These are phyloP conservation scores for Trichoderma sp. DNA, from an alignment of 2,329 filamentous ascomycete genomes.

Conservation along the genomic window DNA sequence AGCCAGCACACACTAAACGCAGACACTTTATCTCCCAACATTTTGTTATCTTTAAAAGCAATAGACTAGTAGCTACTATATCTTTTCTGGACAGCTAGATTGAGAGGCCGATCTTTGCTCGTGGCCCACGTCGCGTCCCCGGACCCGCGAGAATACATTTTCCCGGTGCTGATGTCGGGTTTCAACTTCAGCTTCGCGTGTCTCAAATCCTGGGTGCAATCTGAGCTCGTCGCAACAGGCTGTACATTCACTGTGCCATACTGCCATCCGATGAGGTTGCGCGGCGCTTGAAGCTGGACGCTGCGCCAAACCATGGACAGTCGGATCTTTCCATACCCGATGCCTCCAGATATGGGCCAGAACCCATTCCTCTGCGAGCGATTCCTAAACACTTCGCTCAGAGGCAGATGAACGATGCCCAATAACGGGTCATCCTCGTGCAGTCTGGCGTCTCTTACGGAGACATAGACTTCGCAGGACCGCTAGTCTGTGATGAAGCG, in stretches of 20 bases:
- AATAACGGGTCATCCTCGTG: conserved; percentile 68
- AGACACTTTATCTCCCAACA: conserved; percentile 32
- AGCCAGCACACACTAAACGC: conserved; percentile 67
- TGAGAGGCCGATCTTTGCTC: conserved; percentile 42
- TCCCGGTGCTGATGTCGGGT: conserved; percentile 55
- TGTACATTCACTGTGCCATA: conserved; percentile 66
- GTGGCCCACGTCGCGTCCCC: conserved; percentile 51
- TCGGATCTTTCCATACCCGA: conserved; percentile 67
- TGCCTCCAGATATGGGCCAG: conserved; percentile 66
- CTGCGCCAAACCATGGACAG: conserved; percentile 73
- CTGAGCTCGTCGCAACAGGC: conserved; percentile 43
- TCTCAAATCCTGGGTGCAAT: conserved; percentile 46
- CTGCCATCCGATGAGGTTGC: conserved; percentile 63
- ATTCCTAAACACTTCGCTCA: conserved; percentile 59
- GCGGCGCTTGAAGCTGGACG: conserved; percentile 59
- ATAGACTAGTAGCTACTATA: conserved; percentile 56
- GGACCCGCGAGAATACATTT: conserved; percentile 49
- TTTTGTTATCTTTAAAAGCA: conserved; percentile 43
- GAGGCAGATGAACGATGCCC: conserved; percentile 66
- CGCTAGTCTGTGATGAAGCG: conserved; percentile 67
- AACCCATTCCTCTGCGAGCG: conserved; percentile 62
- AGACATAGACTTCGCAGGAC: conserved; percentile 63
- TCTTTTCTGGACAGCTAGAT: conserved; percentile 57
- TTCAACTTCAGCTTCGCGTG: conserved; percentile 54
- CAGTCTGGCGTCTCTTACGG: conserved; percentile 63